These are phyloP conservation scores for Thalia dealbata DNA, from an alignment of 176 grass and related monocot genomes.

Conservation along the genomic window DNA sequence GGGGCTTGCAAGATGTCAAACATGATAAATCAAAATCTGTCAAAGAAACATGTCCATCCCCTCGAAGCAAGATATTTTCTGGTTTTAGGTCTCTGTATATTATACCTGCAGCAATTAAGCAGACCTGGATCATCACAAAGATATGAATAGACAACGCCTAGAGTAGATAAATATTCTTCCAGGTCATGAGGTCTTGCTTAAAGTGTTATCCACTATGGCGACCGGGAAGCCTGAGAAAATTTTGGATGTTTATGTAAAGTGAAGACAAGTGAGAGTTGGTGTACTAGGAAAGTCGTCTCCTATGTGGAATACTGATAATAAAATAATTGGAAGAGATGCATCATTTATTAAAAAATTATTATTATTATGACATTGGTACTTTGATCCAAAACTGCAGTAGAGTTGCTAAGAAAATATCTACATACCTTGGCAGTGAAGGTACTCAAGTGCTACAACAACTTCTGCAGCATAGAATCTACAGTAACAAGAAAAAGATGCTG, in stretches of 20 bases:
- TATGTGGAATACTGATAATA: not conserved
- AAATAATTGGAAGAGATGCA: not conserved
- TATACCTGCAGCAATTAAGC: slow-evolving; percentile 42
- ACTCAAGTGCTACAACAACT: slow-evolving; percentile 81
- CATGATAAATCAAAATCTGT: slow-evolving; percentile 92
- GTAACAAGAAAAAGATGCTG: slow-evolving; percentile 17
- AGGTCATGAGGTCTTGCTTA: not conserved
- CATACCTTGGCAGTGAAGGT: slow-evolving; percentile 91
- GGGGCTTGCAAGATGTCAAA: slow-evolving; percentile 66
- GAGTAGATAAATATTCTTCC: not conserved
- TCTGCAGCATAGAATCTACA: slow-evolving; percentile 87
- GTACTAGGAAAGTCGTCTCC: not conserved
- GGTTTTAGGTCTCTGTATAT: slow-evolving; percentile 94
- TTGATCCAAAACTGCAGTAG: not conserved
- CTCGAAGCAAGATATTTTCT: slow-evolving; percentile 80
- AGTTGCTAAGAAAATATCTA: not conserved
- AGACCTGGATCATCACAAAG: not conserved
- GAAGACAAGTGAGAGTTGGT: not conserved
- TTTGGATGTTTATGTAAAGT: not conserved
- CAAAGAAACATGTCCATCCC: slow-evolving; percentile 70
- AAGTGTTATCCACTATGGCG: not conserved
- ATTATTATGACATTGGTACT: not conserved
- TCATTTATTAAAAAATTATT: not conserved
- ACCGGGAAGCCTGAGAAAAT: not conserved
- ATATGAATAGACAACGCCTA: not conserved